phyloP scores from a whole-genome alignment of 805 yeast species.

The Peterozyma xylosa region DNA sequence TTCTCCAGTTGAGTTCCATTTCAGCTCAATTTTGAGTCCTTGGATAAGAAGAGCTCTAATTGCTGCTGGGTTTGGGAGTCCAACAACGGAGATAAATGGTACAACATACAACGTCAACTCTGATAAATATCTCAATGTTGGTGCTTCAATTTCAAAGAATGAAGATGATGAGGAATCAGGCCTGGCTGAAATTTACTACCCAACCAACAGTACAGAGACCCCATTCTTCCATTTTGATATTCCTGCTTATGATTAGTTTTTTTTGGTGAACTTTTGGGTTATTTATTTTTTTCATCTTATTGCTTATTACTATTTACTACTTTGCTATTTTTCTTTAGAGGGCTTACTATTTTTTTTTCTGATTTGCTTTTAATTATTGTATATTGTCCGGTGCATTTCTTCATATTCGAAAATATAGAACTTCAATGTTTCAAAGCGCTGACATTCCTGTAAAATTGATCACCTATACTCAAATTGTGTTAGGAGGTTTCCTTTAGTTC shows the following conservation, averaged over 20 bases:
- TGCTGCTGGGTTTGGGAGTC: conserved; percentile 66
- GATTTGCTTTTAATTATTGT: too few species aligned
- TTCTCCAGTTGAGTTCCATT: conserved; percentile 82
- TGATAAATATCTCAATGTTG: conserved; percentile 12
- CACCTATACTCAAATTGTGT: too few species aligned
- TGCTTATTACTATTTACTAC: too few species aligned
- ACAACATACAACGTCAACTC: conserved; percentile 22
- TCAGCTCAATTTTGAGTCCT: conserved; percentile 75
- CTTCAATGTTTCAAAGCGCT: too few species aligned
- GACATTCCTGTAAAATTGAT: too few species aligned
- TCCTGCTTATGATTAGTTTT: conserved; percentile 40
- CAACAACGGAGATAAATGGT: conserved; percentile 23
- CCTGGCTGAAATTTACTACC: conserved; percentile 13
- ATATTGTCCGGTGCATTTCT: too few species aligned
- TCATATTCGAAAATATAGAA: too few species aligned
- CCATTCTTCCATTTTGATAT: conserved; percentile 78
- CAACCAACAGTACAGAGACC: conserved; percentile 57
- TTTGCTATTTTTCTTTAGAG: too few species aligned
- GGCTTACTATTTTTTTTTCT: too few species aligned
- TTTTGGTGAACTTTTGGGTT: background rate
- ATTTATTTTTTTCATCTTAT: too few species aligned
- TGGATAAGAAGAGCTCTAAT: conserved; percentile 80
- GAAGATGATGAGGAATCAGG: conserved; percentile 25
- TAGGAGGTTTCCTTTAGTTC: too few species aligned
- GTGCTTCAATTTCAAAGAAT: conserved; percentile 14